Evolutionary conservation across 768 basidiomycete species (phyloP).

Genomic region (Sarcodon aspratus): DNA sequence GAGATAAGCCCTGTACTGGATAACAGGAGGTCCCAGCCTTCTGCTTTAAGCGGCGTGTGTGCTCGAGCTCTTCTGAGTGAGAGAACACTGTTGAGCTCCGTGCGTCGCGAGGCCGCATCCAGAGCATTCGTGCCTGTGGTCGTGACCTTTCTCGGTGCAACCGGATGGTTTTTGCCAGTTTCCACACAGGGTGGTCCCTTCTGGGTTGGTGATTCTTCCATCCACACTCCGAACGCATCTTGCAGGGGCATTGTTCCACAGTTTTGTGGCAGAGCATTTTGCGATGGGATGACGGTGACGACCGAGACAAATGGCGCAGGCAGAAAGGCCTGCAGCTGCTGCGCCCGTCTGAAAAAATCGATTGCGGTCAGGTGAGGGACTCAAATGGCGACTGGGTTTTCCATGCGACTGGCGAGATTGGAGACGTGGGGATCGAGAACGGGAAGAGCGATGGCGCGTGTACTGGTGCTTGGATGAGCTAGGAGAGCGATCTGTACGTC

Average conservation of each 20-base stretch:
- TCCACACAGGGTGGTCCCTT: constrained; percentile 18
- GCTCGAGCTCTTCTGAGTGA: constrained; percentile 16
- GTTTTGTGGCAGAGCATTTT: constrained; percentile 14
- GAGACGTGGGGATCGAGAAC: too few species aligned
- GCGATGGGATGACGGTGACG: constrained; percentile 9
- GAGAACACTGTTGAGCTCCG: constrained; percentile 29
- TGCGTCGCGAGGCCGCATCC: constrained; percentile 26
- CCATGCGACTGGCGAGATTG: too few species aligned
- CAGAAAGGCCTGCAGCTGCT: constrained; percentile 4
- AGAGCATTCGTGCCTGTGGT: constrained; percentile 25
- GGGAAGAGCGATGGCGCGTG: too few species aligned
- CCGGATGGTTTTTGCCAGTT: constrained; percentile 20
- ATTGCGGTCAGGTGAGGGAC: background rate
- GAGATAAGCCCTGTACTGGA: constrained; percentile 5
- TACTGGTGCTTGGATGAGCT: too few species aligned
- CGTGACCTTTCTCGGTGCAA: constrained; percentile 15
- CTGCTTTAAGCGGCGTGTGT: constrained; percentile 18
- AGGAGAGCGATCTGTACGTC: too few species aligned
- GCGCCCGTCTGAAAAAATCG: too few species aligned
- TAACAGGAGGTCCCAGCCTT: constrained; percentile 19
- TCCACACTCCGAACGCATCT: constrained; percentile 8
- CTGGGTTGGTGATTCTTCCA: constrained; percentile 11
- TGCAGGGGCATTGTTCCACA: constrained; percentile 15
- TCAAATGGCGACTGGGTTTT: too few species aligned
- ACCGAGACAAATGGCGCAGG: background rate